Conservation (phyloP, 2,329 filamentous ascomycete species). For the Fusarium tanahbumbuense region DNA sequence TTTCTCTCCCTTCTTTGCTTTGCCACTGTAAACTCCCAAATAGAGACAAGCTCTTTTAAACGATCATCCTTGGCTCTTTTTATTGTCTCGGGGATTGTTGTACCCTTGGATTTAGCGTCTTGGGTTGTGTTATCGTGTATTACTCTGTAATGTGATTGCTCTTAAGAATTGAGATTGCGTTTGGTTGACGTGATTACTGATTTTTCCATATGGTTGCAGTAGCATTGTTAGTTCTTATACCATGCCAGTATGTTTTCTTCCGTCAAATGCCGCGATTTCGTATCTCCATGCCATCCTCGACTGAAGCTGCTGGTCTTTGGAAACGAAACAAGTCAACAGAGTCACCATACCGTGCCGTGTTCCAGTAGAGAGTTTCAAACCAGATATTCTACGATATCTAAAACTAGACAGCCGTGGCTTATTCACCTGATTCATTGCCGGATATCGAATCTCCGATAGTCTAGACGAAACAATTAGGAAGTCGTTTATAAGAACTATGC, state of each 20-base stretch:
- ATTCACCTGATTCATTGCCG: not conserved
- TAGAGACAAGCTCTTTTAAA: not conserved
- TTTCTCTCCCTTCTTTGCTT: conserved; percentile 9
- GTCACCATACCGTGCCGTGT: not conserved
- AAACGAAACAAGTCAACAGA: not conserved
- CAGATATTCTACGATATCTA: not conserved
- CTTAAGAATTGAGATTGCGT: not conserved
- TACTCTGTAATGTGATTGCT: not conserved
- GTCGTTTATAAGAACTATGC: not conserved
- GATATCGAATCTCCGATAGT: not conserved
- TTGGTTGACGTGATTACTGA: not conserved
- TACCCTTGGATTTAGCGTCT: not conserved
- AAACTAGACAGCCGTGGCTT: not conserved
- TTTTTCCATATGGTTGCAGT: not conserved
- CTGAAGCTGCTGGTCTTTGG: not conserved
- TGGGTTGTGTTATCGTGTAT: not conserved
- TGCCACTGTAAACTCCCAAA: not conserved
- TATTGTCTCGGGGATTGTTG: not conserved
- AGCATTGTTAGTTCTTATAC: not conserved
- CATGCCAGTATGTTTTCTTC: not conserved
- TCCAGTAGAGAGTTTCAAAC: not conserved
- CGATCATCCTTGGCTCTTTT: not conserved
- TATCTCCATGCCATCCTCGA: not conserved
- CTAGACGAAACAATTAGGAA: not conserved
- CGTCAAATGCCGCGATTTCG: too few relatives aligned